Evolutionary conservation across 2,329 filamentous ascomycete species (phyloP), one percentile per base, ranked within the genome.

Genomic region (Penicillium polonicum): DNA sequence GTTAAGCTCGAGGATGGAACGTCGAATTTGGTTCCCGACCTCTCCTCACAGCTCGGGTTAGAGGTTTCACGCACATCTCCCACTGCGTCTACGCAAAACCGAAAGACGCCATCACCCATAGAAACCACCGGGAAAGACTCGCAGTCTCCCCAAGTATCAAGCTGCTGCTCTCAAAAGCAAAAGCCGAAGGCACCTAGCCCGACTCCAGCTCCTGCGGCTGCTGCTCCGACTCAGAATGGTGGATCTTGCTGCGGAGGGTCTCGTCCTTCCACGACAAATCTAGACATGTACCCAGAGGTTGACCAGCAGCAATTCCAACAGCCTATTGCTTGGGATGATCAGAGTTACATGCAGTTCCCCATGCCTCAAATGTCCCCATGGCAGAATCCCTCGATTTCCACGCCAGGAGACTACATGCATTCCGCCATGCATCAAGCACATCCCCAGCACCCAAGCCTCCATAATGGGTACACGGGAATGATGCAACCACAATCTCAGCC

Each of bases 161-260:
- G 66, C 48, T 74, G 69, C 49, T 73, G 70, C 50, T 61, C 67
- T 27, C 49, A 52, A 42, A 60, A 68, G 13, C 43, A 48, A 39
- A 60, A 68, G 54, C 41, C 60, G 35, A 43, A 59, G 38, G 31
- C 43, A 19, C 41, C 57, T 21, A 49, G 45, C 12, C 42, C 58
- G 23, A 49, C 54, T 17, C 55, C 55, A 27, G 38, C 27, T n/a
- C 55, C 29, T 5, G 27, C 35, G 23, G 27, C 48, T 27, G 15
- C 42, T 19, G 27, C 25, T 13, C 41, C 49, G 4, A 23, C 49
- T 15, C 52, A 60, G 19, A 54, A 57, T 33, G 59, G 60, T 43
- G 59, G 65, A 25, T 72, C 72, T 55, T 75, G 72, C 57, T 75
- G 73, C 45, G 60, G 50, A 21, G 50, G 58, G 19, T 51, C 67